Base-by-base conservation (phyloP, 768 basidiomycete species). In the Amanita polypyramis region DNA sequence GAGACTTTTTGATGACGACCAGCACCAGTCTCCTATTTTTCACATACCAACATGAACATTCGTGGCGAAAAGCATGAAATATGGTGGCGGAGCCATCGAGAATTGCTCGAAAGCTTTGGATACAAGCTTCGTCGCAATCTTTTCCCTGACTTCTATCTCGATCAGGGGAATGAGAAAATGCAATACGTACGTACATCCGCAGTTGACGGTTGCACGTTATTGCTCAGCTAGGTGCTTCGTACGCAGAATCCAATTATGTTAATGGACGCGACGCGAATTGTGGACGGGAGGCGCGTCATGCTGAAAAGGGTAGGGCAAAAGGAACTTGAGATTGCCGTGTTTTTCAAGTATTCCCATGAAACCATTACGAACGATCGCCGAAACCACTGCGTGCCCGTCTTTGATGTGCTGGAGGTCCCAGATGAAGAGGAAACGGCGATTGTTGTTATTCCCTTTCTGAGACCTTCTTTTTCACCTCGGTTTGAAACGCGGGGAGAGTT, bases 311-410 rank as follows among this genome's bases (percentile, higher is more conserved):
- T 67, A 1, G 21, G 44, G n/a, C 6, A n/a, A 0, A 54, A 59
- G 0, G 69, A 74, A 20, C 47, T 60, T 14, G 51, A 62, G 1
- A 66, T 72, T 32, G 57, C 52, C 0, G 43, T 23, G 47, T 52
- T 62, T 56, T 52, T 61, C 47, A 54, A 56, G 8, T 20, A 34
- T 23, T 43, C 43, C 17, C 41, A 48, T 12, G 47, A 52, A 9
- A 42, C 51, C 6, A 41, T 55, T 8, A 37, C 39, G 0, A 20
- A 25, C 20, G 52, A 62, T 43, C 50, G 61, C 34, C 46, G 52
- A 36, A 73, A 70, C n/a, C 66, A 67, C 39, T 68, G 67, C 11
- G 57, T 65, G 2, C 66, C 64, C 0, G 33, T 70, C 7, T 55
- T 56, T 20, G 57, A 63, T 10, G 47, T 56, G 5, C 30, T 64